Conservation (phyloP, 2,329 filamentous ascomycete species). For the Orbilia quercus region DNA sequence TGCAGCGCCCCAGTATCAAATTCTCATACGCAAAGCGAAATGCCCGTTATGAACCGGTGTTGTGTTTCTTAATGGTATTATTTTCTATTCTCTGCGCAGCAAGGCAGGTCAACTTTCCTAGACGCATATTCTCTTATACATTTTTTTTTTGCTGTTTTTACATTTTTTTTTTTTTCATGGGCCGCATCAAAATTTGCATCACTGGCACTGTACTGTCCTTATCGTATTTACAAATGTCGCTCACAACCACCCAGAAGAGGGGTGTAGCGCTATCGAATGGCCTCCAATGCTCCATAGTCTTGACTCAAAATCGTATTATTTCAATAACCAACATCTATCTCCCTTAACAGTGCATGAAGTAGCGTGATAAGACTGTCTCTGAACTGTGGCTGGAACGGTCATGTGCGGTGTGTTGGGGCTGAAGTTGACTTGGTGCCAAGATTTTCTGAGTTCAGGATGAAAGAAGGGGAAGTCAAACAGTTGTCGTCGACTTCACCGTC, state of each 20-base stretch:
- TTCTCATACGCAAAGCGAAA: constrained; percentile 26
- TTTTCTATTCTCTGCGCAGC: constrained; percentile 9
- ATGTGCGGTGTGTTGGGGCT: constrained; percentile 27
- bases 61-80: constrained; percentile 18
- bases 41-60: constrained; percentile 39
- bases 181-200: constrained; percentile 24
- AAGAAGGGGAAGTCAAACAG: constrained; percentile 14
- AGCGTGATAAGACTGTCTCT: neutral
- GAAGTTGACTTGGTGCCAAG: constrained; percentile 36
- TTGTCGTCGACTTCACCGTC: constrained; percentile 30
- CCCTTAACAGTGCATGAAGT: no score
- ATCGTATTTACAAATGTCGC: constrained; percentile 4
- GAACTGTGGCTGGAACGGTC: constrained; percentile 1
- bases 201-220: constrained; percentile 37
- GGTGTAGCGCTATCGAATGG: constrained; percentile 1
- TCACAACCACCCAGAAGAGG: neutral
- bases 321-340: no score
- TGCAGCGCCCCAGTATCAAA: constrained; percentile 17
- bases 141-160: neutral
- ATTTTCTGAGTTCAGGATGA: constrained; percentile 37
- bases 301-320: neutral
- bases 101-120: constrained; percentile 12
- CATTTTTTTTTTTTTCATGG: neutral
- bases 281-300: neutral
- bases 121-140: no score